Evolutionary conservation across 1,284 basidiomycete species (phyloP).

Genomic region (Cutaneotrichosporon sp.): DNA sequence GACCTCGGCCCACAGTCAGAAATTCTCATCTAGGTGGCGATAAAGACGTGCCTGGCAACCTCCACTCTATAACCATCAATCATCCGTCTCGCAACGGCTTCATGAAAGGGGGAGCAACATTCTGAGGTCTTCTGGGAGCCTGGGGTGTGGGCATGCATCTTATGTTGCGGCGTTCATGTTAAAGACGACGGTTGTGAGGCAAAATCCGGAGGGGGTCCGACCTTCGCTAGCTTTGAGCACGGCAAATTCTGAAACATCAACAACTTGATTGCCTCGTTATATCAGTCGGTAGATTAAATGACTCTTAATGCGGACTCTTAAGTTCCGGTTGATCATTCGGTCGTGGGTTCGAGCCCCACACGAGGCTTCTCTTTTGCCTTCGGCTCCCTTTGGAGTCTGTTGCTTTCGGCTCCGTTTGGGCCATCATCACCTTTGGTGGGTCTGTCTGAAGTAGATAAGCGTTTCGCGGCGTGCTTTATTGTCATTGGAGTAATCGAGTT

Average conservation of each 20-base stretch:
- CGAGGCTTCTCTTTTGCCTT: slow-evolving; percentile 7
- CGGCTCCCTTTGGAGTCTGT: too few species aligned
- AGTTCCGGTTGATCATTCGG: slow-evolving; percentile 14
- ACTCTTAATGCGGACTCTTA: slow-evolving; percentile 4
- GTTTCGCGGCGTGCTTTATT: too few species aligned
- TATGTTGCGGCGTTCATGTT: too few species aligned
- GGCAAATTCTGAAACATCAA: background rate
- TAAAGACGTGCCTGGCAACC: background rate
- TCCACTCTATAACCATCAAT: background rate
- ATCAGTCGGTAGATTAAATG: slow-evolving; percentile 6
- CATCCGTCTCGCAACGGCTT: too few species aligned
- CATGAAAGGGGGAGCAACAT: background rate
- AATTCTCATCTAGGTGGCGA: slow-evolving; percentile 2
- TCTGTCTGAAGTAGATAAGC: too few species aligned
- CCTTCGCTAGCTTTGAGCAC: too few species aligned
- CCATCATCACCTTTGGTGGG: too few species aligned
- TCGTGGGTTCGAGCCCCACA: slow-evolving; percentile 19
- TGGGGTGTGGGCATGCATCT: too few species aligned
- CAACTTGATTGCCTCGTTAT: background rate
- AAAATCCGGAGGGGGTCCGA: background rate
- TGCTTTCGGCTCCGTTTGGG: too few species aligned
- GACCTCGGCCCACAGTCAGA: too few species aligned
- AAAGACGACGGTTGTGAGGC: background rate
- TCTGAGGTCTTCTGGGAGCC: background rate
- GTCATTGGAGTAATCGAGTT: too few species aligned